Evolutionary conservation across 306 rosid species (phyloP).

Genomic region (cucumber (Cucumis sativus)): DNA sequence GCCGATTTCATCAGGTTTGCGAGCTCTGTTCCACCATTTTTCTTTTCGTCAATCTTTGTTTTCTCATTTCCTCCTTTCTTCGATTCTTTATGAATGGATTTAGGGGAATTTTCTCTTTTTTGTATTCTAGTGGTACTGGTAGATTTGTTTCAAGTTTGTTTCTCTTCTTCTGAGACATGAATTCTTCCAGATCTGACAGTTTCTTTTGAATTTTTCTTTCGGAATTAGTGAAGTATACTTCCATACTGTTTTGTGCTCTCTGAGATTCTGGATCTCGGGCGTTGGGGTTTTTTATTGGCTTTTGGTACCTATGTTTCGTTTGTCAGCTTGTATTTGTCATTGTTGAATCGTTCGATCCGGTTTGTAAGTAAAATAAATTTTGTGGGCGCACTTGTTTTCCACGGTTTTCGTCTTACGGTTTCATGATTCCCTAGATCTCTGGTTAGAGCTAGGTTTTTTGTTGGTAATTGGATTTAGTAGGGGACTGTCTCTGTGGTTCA

Average conservation of each 20-base stretch:
- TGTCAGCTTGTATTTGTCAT: neutral
- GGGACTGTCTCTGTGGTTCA: neutral
- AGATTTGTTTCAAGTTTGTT: neutral
- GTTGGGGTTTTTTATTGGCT: neutral
- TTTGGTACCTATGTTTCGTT: neutral
- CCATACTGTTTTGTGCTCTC: neutral
- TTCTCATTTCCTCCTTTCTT: neutral
- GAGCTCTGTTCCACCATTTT: neutral
- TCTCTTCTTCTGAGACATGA: neutral
- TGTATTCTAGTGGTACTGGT: neutral
- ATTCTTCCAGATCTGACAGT: conserved; percentile 27
- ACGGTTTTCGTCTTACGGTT: neutral
- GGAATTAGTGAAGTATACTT: neutral
- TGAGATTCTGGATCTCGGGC: neutral
- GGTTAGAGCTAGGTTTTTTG: neutral
- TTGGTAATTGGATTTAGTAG: neutral
- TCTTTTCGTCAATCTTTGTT: neutral
- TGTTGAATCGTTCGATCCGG: neutral
- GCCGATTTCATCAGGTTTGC: conserved; percentile 11
- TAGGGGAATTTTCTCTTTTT: neutral
- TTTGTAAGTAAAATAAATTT: neutral
- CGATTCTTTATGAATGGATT: neutral
- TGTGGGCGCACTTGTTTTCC: neutral
- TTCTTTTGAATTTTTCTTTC: neutral
- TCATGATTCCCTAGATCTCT: neutral